Evolutionary conservation across 2,329 filamentous ascomycete species (phyloP), one percentile per base, ranked within the genome.

Genomic region (Aspergillus brasiliensis): DNA sequence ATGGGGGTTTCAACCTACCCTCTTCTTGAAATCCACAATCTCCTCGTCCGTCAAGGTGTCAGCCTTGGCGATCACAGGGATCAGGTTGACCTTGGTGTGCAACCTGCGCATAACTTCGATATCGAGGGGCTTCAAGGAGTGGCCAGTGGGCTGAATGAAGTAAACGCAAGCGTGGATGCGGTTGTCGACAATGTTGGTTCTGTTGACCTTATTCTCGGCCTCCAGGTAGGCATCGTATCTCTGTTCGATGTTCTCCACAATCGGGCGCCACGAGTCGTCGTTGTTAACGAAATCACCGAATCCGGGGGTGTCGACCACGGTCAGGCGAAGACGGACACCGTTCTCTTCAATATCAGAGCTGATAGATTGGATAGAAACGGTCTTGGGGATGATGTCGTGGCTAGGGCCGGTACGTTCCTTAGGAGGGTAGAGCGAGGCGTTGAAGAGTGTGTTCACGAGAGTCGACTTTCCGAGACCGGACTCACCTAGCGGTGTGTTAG

Each of bases 271-370:
- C 27, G 95, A 99, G 81, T 98, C 95, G 73, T 98, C 95, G 77
- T 99, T 99, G 89, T 99, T 99, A 75, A 99, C 95, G 75, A 98
- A 99, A 81, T 99, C 95, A 73, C 95, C 95, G 71, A 99, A 99
- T 65, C 95, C 95, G 46, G 95, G 95, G 8, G 95, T 99, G 71
- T 99, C 95, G 66, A 99, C 95, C 56, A 99, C 95, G 11, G 94
- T 99, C 77, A 99, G 81, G 62, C 95, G 91, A 66, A 99, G 89
- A 75, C 95, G 93, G 62, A 99, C 95, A 67, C 95, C 95, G 66
- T 97, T 97, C 83, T 99, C 95, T 81, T 99, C 95, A 68, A 99
- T 99, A 71, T 97, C 92, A 66, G 92, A 91, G 75, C 92, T 96
- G 78, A 96, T 96, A 21, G 92, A 95, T 80, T 97, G 91, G 65